phyloP scores from a whole-genome alignment of 1,284 basidiomycete species.

The Apiotrichum veenhuisii region DNA sequence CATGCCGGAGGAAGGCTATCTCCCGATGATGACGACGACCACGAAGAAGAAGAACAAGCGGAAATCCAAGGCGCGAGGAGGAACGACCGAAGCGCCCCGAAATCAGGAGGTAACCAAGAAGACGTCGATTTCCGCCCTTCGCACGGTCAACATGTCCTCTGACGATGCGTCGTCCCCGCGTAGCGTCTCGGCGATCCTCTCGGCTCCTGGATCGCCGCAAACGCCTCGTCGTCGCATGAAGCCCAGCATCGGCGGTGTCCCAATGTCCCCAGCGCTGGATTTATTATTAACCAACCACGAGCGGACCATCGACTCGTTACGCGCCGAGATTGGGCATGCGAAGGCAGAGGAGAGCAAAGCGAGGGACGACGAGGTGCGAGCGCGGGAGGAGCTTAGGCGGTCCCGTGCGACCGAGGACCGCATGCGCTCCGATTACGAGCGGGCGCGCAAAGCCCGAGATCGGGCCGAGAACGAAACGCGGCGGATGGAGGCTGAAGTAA shows the following conservation, averaged over 20 bases:
- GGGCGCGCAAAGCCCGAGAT: constrained; percentile 21
- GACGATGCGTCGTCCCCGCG: constrained; percentile 5
- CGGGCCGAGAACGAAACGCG: constrained; percentile 26
- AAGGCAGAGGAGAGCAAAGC: constrained; percentile 44
- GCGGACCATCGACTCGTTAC: constrained; percentile 35
- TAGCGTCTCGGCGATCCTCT: constrained; percentile 4
- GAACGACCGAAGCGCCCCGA: background rate
- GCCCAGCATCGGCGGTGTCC: constrained; percentile 23
- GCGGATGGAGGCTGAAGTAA: constrained; percentile 40
- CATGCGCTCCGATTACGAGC: constrained; percentile 32
- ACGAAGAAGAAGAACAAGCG: constrained; percentile 34
- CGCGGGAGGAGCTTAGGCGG: constrained; percentile 29
- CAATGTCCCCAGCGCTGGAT: constrained; percentile 26
- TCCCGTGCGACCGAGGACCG: constrained; percentile 30
- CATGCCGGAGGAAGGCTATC: constrained; percentile 38
- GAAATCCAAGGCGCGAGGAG: constrained; percentile 21
- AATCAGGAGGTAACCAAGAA: background rate
- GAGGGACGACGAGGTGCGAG: constrained; percentile 30
- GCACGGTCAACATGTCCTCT: constrained; percentile 8
- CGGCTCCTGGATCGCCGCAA: constrained; percentile 3
- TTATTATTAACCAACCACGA: constrained; percentile 34
- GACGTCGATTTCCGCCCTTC: background rate
- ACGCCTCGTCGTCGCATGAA: constrained; percentile 23
- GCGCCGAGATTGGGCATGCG: constrained; percentile 40
- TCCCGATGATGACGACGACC: constrained; percentile 17